phyloP scores from a whole-genome alignment of 2,329 filamentous ascomycete genomes.

The Coniochaeta hoffmannii region DNA sequence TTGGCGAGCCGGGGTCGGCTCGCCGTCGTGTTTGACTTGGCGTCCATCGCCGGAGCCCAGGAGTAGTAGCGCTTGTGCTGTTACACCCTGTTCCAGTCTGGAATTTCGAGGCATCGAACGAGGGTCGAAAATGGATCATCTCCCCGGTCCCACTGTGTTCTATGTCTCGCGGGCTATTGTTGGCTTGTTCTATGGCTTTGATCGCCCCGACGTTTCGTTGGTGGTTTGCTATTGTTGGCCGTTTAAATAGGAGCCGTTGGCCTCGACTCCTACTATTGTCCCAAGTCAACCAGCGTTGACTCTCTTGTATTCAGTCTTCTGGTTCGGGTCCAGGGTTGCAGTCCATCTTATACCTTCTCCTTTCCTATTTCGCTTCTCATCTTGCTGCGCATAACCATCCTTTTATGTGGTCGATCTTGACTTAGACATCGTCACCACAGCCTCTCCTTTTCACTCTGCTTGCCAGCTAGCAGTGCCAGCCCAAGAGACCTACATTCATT shows the following conservation, averaged over 20 bases:
- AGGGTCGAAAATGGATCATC: not conserved
- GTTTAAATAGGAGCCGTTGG: not conserved
- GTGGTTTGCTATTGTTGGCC: not conserved
- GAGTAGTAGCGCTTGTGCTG: not conserved
- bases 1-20: constrained; percentile 5
- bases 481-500: constrained; percentile 3
- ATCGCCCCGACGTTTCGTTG: not conserved
- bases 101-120: not conserved
- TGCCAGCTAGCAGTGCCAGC: not conserved
- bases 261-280: not conserved
- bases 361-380: not conserved
- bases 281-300: not conserved
- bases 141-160: not conserved
- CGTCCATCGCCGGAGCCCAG: constrained; percentile 4
- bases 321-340: not conserved
- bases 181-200: not conserved
- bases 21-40: constrained; percentile 10
- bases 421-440: not conserved
- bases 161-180: not conserved
- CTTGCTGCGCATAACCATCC: not conserved
- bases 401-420: not conserved
- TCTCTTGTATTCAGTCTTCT: not conserved
- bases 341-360: not conserved
- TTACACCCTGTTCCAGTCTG: not conserved
- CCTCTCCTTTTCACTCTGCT: not conserved